Percentiles rank a stretch among this genome's conserved stretches.
These are phyloP conservation scores for Viola pubescens DNA, from an alignment of 441 rosid species.

Conservation along the genomic window DNA sequence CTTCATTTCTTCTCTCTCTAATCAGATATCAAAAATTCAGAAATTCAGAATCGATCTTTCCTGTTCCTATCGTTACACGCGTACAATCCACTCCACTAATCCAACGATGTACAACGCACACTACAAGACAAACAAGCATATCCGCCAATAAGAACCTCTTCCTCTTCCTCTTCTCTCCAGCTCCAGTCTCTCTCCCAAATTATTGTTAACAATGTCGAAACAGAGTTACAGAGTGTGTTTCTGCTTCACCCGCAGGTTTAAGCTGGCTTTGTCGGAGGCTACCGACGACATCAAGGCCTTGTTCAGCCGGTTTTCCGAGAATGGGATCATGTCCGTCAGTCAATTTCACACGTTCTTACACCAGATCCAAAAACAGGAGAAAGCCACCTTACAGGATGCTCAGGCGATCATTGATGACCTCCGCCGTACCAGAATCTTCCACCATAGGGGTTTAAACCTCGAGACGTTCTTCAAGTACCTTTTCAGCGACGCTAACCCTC, in stretches of 20 bases:
- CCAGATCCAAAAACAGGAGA: slow-evolving; percentile 55
- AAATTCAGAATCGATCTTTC: no score
- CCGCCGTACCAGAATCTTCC: slow-evolving; percentile 32
- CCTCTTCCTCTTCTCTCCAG: background rate
- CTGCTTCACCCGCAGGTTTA: slow-evolving; percentile 66
- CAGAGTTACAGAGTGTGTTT: slow-evolving; percentile 75
- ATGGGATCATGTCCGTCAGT: slow-evolving; percentile 51
- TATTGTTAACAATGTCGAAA: slow-evolving; percentile 43
- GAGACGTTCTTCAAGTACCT: slow-evolving; percentile 79
- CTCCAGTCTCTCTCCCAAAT: background rate
- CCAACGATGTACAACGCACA: background rate
- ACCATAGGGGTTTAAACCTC: slow-evolving; percentile 47
- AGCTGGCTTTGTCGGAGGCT: slow-evolving; percentile 46
- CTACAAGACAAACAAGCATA: background rate
- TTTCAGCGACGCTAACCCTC: slow-evolving; percentile 44
- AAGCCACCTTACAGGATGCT: slow-evolving; percentile 59
- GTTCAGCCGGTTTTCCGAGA: slow-evolving; percentile 54
- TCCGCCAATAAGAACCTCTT: background rate
- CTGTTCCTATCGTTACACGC: no score
- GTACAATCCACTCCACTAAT: no score
- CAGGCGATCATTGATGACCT: slow-evolving; percentile 47
- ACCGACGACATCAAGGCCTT: slow-evolving; percentile 60
- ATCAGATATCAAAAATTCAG: no score
- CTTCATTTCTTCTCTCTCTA: no score
- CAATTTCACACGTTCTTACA: slow-evolving; percentile 53